Percentiles rank a stretch among this genome's conserved stretches.
These are phyloP conservation scores for Sophora flavescens DNA, from an alignment of 306 rosid genomes.

Conservation along the genomic window DNA sequence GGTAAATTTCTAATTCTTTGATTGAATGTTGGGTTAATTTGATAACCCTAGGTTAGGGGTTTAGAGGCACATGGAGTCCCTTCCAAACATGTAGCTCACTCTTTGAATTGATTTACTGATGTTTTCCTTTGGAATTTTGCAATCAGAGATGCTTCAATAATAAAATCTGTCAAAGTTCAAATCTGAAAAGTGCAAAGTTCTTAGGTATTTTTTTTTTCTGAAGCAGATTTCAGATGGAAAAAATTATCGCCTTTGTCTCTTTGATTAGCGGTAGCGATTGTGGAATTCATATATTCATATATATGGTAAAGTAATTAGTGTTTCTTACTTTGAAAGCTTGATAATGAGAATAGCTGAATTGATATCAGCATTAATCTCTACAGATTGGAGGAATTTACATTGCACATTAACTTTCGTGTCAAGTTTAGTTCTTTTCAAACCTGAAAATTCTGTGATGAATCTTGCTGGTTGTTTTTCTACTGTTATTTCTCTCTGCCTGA, in stretches of 20 bases:
- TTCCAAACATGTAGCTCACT: slow-evolving; percentile 56
- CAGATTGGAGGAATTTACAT: background rate
- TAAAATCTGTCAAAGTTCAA: slow-evolving; percentile 65
- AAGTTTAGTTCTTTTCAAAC: background rate
- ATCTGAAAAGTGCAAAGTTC: slow-evolving; percentile 59
- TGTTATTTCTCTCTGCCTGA: too few species aligned
- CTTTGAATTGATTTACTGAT: slow-evolving; percentile 3
- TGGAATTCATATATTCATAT: background rate
- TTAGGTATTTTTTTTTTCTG: slow-evolving; percentile 52
- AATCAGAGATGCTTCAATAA: slow-evolving; percentile 60
- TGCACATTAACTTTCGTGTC: background rate
- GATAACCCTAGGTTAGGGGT: slow-evolving; percentile 51
- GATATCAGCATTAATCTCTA: background rate
- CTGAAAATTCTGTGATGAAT: background rate
- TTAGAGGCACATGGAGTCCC: slow-evolving; percentile 69
- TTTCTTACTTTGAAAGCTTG: background rate
- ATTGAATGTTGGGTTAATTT: slow-evolving; percentile 30
- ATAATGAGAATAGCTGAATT: too few species aligned
- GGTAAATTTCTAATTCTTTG: slow-evolving; percentile 37
- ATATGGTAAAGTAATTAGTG: background rate
- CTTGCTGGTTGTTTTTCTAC: too few species aligned
- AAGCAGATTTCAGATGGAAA: background rate
- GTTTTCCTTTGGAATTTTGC: background rate
- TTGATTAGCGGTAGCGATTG: background rate
- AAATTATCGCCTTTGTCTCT: background rate